Conservation (phyloP, 2,329 filamentous ascomycete species). For the Pyricularia grisea region DNA sequence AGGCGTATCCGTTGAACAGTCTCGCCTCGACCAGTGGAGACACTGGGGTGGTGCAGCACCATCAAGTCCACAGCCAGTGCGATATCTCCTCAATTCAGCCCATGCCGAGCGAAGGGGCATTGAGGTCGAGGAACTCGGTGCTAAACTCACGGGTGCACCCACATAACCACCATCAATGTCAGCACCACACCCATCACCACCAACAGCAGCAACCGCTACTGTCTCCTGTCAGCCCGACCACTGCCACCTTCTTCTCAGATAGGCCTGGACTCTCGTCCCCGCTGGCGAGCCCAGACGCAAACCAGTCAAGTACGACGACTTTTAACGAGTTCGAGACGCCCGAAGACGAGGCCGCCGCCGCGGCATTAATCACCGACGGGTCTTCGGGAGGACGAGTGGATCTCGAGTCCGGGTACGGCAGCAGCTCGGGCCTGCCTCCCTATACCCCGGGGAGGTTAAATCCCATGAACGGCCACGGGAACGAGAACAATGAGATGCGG, state of each 20-base stretch:
- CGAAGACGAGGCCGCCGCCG: conserved; percentile 15
- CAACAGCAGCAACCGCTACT: not conserved
- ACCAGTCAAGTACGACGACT: not conserved
- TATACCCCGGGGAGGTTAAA: conserved; percentile 20
- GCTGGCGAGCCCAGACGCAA: not conserved
- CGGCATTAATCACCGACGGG: conserved; percentile 21
- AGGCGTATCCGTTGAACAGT: conserved; percentile 1
- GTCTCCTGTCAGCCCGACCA: conserved; percentile 2
- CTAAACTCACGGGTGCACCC: not conserved
- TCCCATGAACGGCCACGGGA: conserved; percentile 22
- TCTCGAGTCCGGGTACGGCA: not conserved
- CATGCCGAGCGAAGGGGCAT: not conserved
- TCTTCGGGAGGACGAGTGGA: not conserved
- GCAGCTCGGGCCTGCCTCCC: conserved; percentile 16
- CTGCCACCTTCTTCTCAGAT: conserved; percentile 6
- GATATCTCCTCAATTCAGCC: not conserved
- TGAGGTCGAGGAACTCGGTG: not conserved
- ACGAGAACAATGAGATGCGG: conserved; percentile 25
- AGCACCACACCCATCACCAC: conserved; percentile 5
- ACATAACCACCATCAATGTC: not conserved
- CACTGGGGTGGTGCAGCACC: not conserved
- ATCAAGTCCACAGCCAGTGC: not conserved
- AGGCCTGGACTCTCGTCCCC: conserved; percentile 3
- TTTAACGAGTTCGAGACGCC: conserved; percentile 4
- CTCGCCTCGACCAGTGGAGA: no score